Evolutionary conservation across 2,329 filamentous ascomycete genomes (phyloP).

Genomic region (Cytospora piceae): DNA sequence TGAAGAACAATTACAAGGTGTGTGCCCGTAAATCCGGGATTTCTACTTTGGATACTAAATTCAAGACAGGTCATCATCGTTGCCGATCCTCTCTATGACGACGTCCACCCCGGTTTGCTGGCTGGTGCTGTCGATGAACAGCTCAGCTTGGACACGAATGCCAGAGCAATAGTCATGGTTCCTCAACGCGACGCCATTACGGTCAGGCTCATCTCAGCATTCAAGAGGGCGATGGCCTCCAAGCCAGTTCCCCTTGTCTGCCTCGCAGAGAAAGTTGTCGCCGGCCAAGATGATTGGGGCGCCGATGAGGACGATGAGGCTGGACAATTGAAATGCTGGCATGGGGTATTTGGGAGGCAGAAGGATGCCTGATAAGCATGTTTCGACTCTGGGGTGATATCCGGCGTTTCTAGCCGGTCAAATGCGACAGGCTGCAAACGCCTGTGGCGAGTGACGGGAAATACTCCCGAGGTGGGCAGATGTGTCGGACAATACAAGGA

Average conservation of each 20-base stretch:
- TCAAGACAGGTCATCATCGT: slow-evolving; percentile 70
- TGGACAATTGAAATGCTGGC: slow-evolving; percentile 65
- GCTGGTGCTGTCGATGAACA: slow-evolving; percentile 71
- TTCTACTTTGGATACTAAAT: slow-evolving; percentile 26
- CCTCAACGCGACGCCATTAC: slow-evolving; percentile 75
- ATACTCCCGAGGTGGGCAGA: background rate
- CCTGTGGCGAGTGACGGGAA: background rate
- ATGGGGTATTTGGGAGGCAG: slow-evolving; percentile 59
- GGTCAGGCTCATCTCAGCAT: slow-evolving; percentile 61
- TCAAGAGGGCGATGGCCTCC: slow-evolving; percentile 63
- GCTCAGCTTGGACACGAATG: slow-evolving; percentile 58
- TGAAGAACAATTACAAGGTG: slow-evolving; percentile 57
- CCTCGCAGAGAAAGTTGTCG: slow-evolving; percentile 64
- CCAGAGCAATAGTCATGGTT: slow-evolving; percentile 78
- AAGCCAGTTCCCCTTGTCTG: slow-evolving; percentile 52
- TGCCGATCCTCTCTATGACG: slow-evolving; percentile 86
- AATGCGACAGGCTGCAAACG: background rate
- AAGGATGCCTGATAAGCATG: background rate
- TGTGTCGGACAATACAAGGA: background rate
- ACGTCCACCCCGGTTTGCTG: slow-evolving; percentile 77
- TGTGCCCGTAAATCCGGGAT: slow-evolving; percentile 25
- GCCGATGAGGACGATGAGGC: slow-evolving; percentile 49
- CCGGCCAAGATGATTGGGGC: slow-evolving; percentile 76
- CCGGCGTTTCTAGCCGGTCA: background rate
- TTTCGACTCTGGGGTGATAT: background rate